Conservation (phyloP, 345 rosid species). For the Isatis tinctoria region DNA sequence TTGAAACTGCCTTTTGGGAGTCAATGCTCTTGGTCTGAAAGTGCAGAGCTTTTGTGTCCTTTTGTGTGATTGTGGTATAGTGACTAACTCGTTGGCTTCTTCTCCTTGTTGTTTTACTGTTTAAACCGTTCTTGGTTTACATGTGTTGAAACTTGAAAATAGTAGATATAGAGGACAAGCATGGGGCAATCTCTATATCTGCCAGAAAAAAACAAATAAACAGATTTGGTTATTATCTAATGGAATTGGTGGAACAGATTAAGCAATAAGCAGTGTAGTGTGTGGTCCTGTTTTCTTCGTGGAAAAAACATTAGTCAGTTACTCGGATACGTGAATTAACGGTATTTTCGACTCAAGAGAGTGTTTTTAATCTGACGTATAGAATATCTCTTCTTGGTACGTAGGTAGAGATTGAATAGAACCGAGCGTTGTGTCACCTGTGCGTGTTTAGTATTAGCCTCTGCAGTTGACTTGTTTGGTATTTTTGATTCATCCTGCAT, state of each 20-base stretch:
- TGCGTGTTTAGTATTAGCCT: background rate
- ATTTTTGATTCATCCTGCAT: background rate
- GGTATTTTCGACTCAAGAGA: background rate
- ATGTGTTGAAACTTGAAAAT: conserved; percentile 11
- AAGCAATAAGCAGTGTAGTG: background rate
- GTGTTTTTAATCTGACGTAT: background rate
- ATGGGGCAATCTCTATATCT: background rate
- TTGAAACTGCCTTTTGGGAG: background rate
- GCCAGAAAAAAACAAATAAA: background rate
- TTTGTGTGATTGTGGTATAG: background rate
- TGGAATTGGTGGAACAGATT: background rate
- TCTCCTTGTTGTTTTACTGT: conserved; percentile 4
- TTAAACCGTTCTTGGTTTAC: conserved; percentile 6
- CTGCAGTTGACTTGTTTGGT: background rate
- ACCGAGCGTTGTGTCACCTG: background rate
- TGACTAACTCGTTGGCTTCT: conserved; percentile 12
- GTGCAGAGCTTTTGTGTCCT: conserved; percentile 1
- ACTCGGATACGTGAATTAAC: background rate
- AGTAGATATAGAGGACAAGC: background rate
- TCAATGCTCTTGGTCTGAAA: background rate
- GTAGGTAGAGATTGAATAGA: background rate
- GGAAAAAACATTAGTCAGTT: background rate
- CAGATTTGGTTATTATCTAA: conserved; percentile 7
- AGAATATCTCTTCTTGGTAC: background rate
- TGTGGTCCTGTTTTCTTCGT: conserved; percentile 6